Evolutionary conservation across 495 filamentous ascomycete species (phyloP).

Genomic region (Arthonia radiata): DNA sequence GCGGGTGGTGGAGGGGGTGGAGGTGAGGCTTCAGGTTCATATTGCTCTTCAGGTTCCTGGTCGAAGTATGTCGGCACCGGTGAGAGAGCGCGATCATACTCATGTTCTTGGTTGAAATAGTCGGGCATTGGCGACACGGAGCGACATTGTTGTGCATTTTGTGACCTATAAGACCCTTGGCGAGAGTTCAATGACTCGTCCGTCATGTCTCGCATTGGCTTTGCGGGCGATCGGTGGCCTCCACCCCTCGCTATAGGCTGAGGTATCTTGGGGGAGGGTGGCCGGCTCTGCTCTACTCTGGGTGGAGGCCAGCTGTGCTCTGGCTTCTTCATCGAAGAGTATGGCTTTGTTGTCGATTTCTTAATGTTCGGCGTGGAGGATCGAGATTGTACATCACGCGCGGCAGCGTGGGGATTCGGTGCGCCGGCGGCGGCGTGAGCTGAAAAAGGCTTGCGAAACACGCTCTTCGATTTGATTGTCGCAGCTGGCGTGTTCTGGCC

Average conservation of each 20-base stretch:
- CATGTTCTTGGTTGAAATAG: no score
- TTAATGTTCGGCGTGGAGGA: slow-evolving; percentile 2
- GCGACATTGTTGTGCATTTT: no score
- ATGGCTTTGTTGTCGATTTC: slow-evolving; percentile 9
- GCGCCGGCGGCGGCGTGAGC: slow-evolving; percentile 25
- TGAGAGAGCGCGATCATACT: no score
- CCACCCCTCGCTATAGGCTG: no score
- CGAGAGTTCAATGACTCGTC: no score
- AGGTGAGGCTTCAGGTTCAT: slow-evolving; percentile 8
- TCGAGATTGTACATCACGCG: slow-evolving; percentile 12
- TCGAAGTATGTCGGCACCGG: no score
- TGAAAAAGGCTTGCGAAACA: slow-evolving; percentile 44
- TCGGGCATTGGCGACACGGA: no score
- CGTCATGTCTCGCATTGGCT: no score
- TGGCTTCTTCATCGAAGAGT: slow-evolving; percentile 17
- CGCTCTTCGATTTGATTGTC: slow-evolving; percentile 37
- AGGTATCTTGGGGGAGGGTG: no score
- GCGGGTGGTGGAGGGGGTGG: slow-evolving; percentile 19
- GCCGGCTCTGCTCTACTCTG: slow-evolving; percentile 4
- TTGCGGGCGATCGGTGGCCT: no score
- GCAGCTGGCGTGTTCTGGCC: slow-evolving; percentile 17
- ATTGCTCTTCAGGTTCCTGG: no score
- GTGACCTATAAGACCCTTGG: no score
- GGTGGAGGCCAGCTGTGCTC: slow-evolving; percentile 1
- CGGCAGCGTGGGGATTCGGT: slow-evolving; percentile 8